Evolutionary conservation across 139 green algal species (phyloP), one percentile per base, ranked within the genome.

Genomic region (Chlorella sp.): DNA sequence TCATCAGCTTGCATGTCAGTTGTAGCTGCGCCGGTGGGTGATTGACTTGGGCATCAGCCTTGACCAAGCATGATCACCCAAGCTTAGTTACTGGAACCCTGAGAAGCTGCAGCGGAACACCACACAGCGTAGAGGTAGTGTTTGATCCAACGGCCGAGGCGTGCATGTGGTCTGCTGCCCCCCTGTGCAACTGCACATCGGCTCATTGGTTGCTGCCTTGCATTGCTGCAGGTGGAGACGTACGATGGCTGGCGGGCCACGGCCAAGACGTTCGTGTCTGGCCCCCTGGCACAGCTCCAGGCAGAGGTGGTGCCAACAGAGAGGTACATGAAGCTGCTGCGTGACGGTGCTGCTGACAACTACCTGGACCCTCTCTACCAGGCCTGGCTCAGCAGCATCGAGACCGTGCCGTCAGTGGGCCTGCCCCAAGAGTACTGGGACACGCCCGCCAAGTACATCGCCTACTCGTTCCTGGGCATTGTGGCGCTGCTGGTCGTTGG

Each of bases 351-450:
- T 4, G 71, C 70, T 3, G 73, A 81, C 65, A 82, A 87, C 75
- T 83, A 82, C 75, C 66, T 87, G 49, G 82, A 87, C 67, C 82
- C 82, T 0, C 42, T 65, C 0, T 84, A 80, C 70, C 82, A 87
- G 77, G 72, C 72, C 5, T 80, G 74, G 31, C 60, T 82, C 30
- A 66, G 31, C 2, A 71, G 77, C 67, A 77, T 82, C 29, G 68
- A 35, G 50, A 78, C 77, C 0, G 77, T 82, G 30, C 31, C 73
- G 5, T n/a, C 51, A 22, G 72, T 67, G 1, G 82, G 82, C 2
- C 70, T 87, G 70, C 33, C 33, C 3, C 23, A 66, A 0, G 78
- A 84, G 36, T 87, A 87, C 73, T 87, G 66, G 62, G 70, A 83
- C 75, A 81, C 78, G 1, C 78, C 78, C 29, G 71, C 70, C 24